Evolutionary conservation across 2,329 filamentous ascomycete species (phyloP), one percentile per base, ranked within the genome.

Genomic region (Geosmithia putterillii): DNA sequence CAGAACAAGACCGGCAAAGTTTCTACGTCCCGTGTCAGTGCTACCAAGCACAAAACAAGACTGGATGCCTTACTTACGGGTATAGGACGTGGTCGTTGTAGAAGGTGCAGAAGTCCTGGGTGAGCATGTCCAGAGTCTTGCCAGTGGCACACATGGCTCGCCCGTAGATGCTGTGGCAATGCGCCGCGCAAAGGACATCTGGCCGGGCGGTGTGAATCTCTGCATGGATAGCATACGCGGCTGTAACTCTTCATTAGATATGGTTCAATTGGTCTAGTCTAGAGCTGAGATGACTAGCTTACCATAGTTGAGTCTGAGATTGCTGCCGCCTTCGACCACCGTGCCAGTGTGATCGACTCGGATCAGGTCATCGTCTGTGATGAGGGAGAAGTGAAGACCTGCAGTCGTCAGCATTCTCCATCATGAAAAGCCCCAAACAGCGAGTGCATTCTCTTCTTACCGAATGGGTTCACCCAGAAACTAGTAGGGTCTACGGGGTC

Each of bases 321-420:
- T 57, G n/a, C 50, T 42, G 0, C 79, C 80, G 3, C 80, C 79
- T 10, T 76, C 79, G 25, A 85, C 71, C 20, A 84, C 70, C 20
- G 74, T 61, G 2, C 81, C 81, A 0, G 70, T 56, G 42, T 76
- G 66, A 50, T 81, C 68, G 2, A 85, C 79, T 15, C 72, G 74
- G 43, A 85, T 82, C n/a, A 86, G 66, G 49, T 85, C 79, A 0
- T 75, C 79, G 0, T 71, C 68, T 45, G 75, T 80, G 38, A 84
- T 73, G 43, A 76, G 38, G 4, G 9, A 19, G 38, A 81, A 83
- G 3, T 74, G 69, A 2, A 76, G 67, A 9, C 28, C 28, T 32
- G 10, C 7, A 7, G 10, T 32, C 5, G 28, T 32, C 3, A 32
- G 10, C 28, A 6, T 9, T 25, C 23, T 25, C 10, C 28, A 7